Conservation (phyloP, 805 yeast genomes). For the Zygotorulaspora florentina region DNA sequence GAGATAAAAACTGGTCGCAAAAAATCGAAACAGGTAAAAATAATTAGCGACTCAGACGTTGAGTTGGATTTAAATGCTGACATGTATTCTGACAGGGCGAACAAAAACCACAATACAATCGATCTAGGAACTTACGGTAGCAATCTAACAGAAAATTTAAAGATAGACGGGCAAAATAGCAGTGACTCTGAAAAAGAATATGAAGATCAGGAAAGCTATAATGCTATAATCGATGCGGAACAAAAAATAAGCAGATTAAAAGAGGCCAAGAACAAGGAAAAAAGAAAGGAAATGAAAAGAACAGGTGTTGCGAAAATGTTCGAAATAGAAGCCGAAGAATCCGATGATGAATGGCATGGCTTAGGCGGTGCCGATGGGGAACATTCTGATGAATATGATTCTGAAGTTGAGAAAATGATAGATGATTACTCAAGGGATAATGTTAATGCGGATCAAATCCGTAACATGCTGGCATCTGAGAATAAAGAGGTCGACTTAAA, state of each 20-base stretch:
- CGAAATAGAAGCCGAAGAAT: conserved; percentile 83
- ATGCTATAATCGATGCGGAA: conserved; percentile 2
- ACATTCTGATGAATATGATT: conserved; percentile 49
- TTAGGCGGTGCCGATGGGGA: conserved; percentile 69
- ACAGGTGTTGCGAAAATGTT: conserved; percentile 56
- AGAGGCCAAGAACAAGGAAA: conserved; percentile 21
- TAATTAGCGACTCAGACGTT: conserved; percentile 10
- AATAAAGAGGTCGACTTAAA: conserved; percentile 58
- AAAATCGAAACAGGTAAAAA: conserved; percentile 3
- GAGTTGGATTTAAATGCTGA: conserved; percentile 4
- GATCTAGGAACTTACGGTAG: conserved; percentile 31
- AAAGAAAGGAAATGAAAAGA: conserved; percentile 45
- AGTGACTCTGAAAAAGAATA: conserved; percentile 1
- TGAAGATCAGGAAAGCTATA: background rate
- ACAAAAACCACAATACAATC: conserved; percentile 17
- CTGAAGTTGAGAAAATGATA: conserved; percentile 74
- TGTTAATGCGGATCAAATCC: conserved; percentile 54
- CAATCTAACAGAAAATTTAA: conserved; percentile 13
- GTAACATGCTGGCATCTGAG: conserved; percentile 54
- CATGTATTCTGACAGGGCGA: background rate
- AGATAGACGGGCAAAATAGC: background rate
- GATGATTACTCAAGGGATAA: conserved; percentile 62
- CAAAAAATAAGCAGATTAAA: conserved; percentile 10
- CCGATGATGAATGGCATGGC: conserved; percentile 86
- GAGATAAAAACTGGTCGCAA: conserved; percentile 7